Base-by-base conservation (phyloP, 139 green algal genomes). In the Nannochloris sp. region DNA sequence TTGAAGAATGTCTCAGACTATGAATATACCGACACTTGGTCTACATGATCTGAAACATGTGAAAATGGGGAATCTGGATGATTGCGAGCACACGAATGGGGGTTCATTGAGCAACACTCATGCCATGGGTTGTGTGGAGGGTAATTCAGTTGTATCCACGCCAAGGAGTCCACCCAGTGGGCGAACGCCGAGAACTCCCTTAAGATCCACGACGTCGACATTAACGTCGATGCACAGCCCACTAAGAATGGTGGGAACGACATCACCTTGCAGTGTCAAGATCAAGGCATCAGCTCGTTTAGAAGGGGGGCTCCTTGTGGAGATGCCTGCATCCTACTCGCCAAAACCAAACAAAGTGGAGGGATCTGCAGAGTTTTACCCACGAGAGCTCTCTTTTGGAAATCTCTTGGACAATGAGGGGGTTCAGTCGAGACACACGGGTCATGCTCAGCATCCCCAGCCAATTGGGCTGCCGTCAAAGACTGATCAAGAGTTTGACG, bases 241-340 rank as follows among this genome's bases (percentile, higher is more conserved):
- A 31, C 17, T 64, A 17, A 49, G 58, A 17, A 49, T 64, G 23
- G 58, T 64, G 10, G 58, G 58, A 17, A 64, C 5, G 23, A 16
- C 20, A 31, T 64, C 58, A 10, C 58, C 58, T 31, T 51, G 58
- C 58, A 64, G 58, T 28, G 25, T 64, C 58, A 64, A 28, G 23
- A 29, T 64, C 8, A 17, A 53, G 12, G 16, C 46, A 53, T 53
- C 46, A 1, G 9, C 46, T 6, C 16, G 46, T 28, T 23, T 53
- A 11, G 46, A 53, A 23, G 46, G 46, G n/a, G 17, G 17, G 4
- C 16, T 23, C 16, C 16, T 53, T 53, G n/a, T 23, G 10, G n/a
- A 53, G n/a, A 53, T 53, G 33, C 33, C 33, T 40, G 9, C 33
- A 40, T 40, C 33, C 33, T 40, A 6, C 0, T 40, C 33, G 6